These are phyloP conservation scores for Apophysomyces ossiformis DNA, from an alignment of 371 early-diverging fungal species.

Conservation along the genomic window DNA sequence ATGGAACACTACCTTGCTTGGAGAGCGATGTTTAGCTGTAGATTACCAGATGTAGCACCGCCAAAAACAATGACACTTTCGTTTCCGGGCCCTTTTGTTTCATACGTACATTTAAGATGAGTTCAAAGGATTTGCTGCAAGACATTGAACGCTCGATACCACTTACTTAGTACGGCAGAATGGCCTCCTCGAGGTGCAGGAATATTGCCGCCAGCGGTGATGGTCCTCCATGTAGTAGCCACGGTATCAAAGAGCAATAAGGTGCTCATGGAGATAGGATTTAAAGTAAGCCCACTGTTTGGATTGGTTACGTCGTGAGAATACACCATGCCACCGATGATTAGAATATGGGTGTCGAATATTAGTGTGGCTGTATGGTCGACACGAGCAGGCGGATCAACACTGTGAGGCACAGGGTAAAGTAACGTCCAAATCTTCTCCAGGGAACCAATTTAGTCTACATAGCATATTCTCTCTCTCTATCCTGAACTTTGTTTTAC, in stretches of 20 bases:
- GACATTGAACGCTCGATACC: too few species aligned
- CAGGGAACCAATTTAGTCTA: too few species aligned
- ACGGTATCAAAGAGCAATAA: conserved; percentile 37
- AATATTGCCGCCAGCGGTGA: conserved; percentile 49
- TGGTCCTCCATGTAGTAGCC: conserved; percentile 32
- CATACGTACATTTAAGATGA: neutral
- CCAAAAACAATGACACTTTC: conserved; percentile 45
- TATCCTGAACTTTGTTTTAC: neutral
- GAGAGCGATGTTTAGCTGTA: too few species aligned
- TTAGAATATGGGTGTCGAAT: conserved; percentile 24
- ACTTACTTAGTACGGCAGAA: conserved; percentile 45
- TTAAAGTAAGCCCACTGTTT: conserved; percentile 27
- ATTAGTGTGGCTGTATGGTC: conserved; percentile 39
- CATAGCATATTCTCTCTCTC: too few species aligned
- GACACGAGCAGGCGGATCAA: conserved; percentile 25
- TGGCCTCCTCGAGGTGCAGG: conserved; percentile 51
- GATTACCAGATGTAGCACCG: conserved; percentile 35
- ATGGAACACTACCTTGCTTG: too few species aligned
- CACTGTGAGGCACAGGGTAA: conserved; percentile 14
- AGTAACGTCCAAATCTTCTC: conserved; percentile 26
- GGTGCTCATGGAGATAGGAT: conserved; percentile 47
- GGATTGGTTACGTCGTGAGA: conserved; percentile 35
- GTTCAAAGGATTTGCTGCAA: neutral
- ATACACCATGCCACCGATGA: conserved; percentile 28
- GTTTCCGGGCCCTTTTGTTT: conserved; percentile 21